Percentiles rank a stretch among this genome's conserved stretches.
These are phyloP conservation scores for Phytopythium boreale DNA, from an alignment of 352 stramenopile species.

Conservation along the genomic window DNA sequence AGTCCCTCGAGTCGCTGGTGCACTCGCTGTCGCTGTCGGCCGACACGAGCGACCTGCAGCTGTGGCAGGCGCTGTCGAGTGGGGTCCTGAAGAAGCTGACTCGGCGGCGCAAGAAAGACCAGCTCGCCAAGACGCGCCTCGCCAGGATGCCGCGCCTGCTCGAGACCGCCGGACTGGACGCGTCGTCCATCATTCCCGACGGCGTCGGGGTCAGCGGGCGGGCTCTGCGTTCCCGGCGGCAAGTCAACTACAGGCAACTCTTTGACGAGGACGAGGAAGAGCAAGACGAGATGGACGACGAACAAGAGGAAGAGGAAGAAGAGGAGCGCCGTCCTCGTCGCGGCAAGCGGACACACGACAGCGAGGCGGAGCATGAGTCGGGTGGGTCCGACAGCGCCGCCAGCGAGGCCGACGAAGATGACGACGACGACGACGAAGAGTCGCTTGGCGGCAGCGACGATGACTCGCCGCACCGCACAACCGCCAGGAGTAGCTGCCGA, in stretches of 20 bases:
- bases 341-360: background rate
- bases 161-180: conserved; percentile 22
- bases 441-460: conserved; percentile 1
- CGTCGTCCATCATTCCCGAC: conserved; percentile 17
- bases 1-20: conserved; percentile 47
- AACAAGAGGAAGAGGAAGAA: conserved; percentile 28
- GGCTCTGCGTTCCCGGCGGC: conserved; percentile 39
- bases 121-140: conserved; percentile 35
- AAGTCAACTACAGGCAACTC: conserved; percentile 48
- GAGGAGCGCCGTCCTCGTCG: conserved; percentile 9
- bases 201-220: conserved; percentile 29
- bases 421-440: conserved; percentile 20
- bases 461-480: background rate
- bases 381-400: conserved; percentile 13
- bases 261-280: conserved; percentile 30
- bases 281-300: conserved; percentile 25
- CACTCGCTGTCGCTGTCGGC: conserved; percentile 44
- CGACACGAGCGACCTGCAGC: conserved; percentile 43
- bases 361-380: conserved; percentile 8
- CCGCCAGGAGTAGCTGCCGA: background rate
- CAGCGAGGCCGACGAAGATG: conserved; percentile 15
- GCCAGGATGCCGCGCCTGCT: conserved; percentile 41
- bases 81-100: conserved; percentile 50
- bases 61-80: conserved; percentile 43
- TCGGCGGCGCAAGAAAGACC: conserved; percentile 42